Evolutionary conservation across 1,284 basidiomycete genomes (phyloP), one percentile per base, ranked within the genome.

Genomic region (Ustilago sp.): DNA sequence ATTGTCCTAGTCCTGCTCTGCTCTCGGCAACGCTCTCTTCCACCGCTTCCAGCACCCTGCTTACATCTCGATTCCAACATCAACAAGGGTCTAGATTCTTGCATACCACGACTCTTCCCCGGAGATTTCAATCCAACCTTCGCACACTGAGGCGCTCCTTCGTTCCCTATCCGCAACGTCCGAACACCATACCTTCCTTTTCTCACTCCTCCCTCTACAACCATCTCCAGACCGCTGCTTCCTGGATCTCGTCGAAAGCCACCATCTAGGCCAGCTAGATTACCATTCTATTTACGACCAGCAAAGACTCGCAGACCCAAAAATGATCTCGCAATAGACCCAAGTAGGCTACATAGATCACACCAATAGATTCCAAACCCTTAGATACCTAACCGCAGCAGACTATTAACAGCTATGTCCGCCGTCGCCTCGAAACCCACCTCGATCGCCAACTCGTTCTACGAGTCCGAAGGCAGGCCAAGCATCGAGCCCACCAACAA

Each of bases 401-500:
- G 28, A 12, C 23, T 47, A 15, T 48, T 9, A 9, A 5, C 9
- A 38, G 58, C 6, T 48, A 75, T 75, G 73, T 75, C 68, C 23
- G 64, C 73, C 54, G 43, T 70, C 53, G 68, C 73, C 15, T 39
- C 68, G 19, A 65, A 64, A 39, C 66, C 64, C 39, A 31, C 53
- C 15, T 70, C 73, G 12, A 56, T 56, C 1, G 67, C 73, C 31
- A 75, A 75, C 53, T 75, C 73, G 32, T 70, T 70, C 67, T 75
- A 67, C 68, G 68, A 75, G 38, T 75, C 73, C 43, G 68, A 75
- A 11, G 63, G 68, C 17, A 56, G 68, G 0, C 63, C 68, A 8
- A 75, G 73, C 73, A 55, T 66, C 66, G 74, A 77, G 7, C 55
- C 35, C 8, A 43, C 19, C 50, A 69, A 54, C 69, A 79, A 79